Evolutionary conservation across 202 grass and related monocot genomes (phyloP).

Genomic region (Cymbopogon flexuosus): DNA sequence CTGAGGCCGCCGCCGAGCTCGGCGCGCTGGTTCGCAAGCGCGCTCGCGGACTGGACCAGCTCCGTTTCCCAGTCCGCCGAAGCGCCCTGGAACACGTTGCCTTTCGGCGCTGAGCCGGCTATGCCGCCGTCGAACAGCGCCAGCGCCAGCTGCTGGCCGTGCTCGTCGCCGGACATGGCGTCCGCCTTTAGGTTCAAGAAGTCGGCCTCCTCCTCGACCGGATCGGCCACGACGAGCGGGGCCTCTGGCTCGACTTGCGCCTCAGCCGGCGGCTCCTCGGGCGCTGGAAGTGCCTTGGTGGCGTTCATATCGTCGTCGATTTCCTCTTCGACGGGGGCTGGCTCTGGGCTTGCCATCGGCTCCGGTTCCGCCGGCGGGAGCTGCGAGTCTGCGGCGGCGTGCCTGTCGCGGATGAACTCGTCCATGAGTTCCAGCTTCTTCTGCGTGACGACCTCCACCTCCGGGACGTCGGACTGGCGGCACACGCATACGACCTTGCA

Average conservation of each 20-base stretch:
- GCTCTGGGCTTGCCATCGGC: background rate
- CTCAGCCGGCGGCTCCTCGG: slow-evolving; percentile 11
- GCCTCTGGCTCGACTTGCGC: background rate
- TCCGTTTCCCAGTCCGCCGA: slow-evolving; percentile 67
- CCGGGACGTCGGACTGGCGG: slow-evolving; percentile 64
- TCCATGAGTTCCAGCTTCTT: slow-evolving; percentile 86
- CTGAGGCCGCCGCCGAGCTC: slow-evolving; percentile 57
- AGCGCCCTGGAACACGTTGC: slow-evolving; percentile 26
- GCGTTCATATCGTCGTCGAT: slow-evolving; percentile 29
- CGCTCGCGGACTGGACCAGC: slow-evolving; percentile 65
- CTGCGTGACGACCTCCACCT: slow-evolving; percentile 64
- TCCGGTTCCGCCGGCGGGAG: background rate
- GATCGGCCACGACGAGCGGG: slow-evolving; percentile 17
- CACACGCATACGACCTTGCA: slow-evolving; percentile 55
- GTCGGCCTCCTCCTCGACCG: slow-evolving; percentile 43
- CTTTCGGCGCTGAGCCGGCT: background rate
- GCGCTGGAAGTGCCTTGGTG: slow-evolving; percentile 54
- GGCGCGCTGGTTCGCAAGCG: slow-evolving; percentile 42
- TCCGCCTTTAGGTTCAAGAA: slow-evolving; percentile 67
- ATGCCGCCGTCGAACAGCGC: slow-evolving; percentile 53
- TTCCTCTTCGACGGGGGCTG: slow-evolving; percentile 16
- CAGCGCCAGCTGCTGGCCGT: slow-evolving; percentile 52
- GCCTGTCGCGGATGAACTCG: slow-evolving; percentile 65
- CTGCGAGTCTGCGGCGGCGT: slow-evolving; percentile 12
- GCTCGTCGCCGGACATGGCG: slow-evolving; percentile 45